Percentiles rank a stretch among this genome's conserved stretches.
phyloP scores from a whole-genome alignment of 225 moss, liverwort and hornwort species.

The Asterella californica region DNA sequence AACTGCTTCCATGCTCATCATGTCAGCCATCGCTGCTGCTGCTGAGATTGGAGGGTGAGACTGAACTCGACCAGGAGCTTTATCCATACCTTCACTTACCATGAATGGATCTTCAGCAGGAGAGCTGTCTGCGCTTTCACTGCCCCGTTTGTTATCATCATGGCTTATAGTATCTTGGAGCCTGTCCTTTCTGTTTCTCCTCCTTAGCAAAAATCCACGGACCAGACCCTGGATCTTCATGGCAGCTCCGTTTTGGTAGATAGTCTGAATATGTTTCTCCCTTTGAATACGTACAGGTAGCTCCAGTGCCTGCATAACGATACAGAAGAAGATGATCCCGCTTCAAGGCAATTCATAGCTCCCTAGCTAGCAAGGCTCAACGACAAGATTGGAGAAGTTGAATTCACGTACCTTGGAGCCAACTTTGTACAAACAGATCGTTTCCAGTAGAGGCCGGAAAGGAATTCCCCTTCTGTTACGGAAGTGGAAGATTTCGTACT shows the following conservation, averaged over 20 bases:
- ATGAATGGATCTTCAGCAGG: neutral
- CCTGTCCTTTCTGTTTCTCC: conserved; percentile 10
- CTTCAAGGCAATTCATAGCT: neutral
- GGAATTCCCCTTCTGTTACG: conserved; percentile 64
- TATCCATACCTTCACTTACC: neutral
- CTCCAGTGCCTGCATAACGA: conserved; percentile 32
- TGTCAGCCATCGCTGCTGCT: too few relatives aligned
- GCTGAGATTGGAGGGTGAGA: too few relatives aligned
- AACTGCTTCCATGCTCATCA: too few relatives aligned
- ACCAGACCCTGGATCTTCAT: conserved; percentile 36
- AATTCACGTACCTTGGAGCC: conserved; percentile 67
- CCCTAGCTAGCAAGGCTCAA: too few relatives aligned
- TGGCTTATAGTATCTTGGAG: neutral
- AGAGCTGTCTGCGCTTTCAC: neutral
- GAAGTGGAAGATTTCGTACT: conserved; percentile 73
- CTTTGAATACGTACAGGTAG: conserved; percentile 38
- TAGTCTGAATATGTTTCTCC: conserved; percentile 24
- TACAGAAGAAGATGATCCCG: neutral
- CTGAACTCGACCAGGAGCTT: too few relatives aligned
- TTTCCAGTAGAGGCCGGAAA: conserved; percentile 71
- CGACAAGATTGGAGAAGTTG: neutral
- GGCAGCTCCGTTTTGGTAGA: conserved; percentile 35
- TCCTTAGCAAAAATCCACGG: conserved; percentile 37
- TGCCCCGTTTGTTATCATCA: neutral
- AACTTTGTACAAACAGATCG: conserved; percentile 71